Evolutionary conservation across 306 rosid species (phyloP).

Genomic region (Dryas octopetala): DNA sequence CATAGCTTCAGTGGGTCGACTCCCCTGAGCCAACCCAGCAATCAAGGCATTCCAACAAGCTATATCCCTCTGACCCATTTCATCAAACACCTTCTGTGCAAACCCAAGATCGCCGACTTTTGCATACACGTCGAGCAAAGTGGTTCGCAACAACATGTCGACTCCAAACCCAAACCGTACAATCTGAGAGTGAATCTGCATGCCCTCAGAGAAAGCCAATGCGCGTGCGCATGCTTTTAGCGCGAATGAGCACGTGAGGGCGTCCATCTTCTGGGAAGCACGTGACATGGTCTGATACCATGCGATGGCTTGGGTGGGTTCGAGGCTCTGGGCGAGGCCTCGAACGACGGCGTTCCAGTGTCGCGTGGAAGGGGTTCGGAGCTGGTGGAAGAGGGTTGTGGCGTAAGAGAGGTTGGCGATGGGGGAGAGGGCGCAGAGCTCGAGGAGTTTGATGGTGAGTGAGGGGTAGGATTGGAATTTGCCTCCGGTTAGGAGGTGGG

Average conservation of each 20-base stretch:
- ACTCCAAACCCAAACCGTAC: conserved; percentile 56
- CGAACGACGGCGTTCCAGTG: conserved; percentile 85
- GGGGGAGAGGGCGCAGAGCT: conserved; percentile 65
- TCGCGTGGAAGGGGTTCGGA: conserved; percentile 57
- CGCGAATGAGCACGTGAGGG: conserved; percentile 75
- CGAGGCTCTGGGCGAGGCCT: conserved; percentile 67
- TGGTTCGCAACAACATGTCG: conserved; percentile 56
- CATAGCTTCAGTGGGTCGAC: conserved; percentile 61
- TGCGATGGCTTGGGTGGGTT: conserved; percentile 60
- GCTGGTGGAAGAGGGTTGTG: conserved; percentile 43
- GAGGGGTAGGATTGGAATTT: conserved; percentile 57
- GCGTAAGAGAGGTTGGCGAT: conserved; percentile 60
- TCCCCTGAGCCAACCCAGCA: conserved; percentile 82
- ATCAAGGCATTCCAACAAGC: conserved; percentile 84
- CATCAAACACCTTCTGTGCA: conserved; percentile 80
- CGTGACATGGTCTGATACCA: conserved; percentile 58
- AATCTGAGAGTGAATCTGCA: conserved; percentile 66
- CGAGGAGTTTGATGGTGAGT: conserved; percentile 62
- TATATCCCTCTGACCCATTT: conserved; percentile 57
- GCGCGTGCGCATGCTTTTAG: conserved; percentile 89
- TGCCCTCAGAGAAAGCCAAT: conserved; percentile 56
- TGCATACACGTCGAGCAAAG: conserved; percentile 73
- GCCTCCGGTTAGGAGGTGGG: conserved; percentile 59
- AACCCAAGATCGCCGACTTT: conserved; percentile 56
- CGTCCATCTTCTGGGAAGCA: conserved; percentile 49